Percentiles rank a stretch among this genome's conserved stretches.
These are phyloP conservation scores for Apiospora koreana DNA, from an alignment of 2,329 filamentous ascomycete species.

Conservation along the genomic window DNA sequence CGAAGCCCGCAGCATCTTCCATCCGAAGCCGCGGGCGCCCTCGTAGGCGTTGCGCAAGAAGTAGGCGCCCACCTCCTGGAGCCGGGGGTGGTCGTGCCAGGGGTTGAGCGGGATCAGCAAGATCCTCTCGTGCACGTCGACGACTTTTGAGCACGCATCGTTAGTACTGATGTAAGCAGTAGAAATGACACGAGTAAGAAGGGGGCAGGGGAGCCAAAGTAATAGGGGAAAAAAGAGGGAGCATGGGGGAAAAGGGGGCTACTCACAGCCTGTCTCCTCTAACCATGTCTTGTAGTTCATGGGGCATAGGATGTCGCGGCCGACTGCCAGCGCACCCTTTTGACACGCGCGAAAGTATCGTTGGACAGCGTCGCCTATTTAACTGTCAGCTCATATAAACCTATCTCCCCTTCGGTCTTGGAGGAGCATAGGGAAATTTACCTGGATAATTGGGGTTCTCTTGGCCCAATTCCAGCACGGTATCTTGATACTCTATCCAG, in stretches of 20 bases:
- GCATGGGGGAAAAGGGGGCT: not conserved
- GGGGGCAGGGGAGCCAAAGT: no score
- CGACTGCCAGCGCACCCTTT: not conserved
- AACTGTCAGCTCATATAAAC: not conserved
- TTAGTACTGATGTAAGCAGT: not conserved
- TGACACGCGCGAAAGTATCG: not conserved
- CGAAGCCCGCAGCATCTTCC: not conserved
- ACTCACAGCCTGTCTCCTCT: not conserved
- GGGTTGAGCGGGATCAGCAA: not conserved
- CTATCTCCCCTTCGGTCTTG: not conserved
- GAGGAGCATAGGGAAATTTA: not conserved
- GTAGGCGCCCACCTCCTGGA: not conserved
- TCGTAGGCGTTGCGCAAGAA: not conserved
- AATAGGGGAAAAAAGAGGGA: no score
- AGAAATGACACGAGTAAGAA: no score
- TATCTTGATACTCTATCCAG: constrained; percentile 13
- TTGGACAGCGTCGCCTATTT: constrained; percentile 4
- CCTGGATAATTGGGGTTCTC: not conserved
- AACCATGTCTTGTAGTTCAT: constrained; percentile 10
- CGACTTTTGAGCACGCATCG: not conserved
- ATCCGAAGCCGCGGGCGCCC: not conserved
- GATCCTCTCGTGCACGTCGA: constrained; percentile 10
- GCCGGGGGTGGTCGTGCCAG: not conserved
- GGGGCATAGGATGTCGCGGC: constrained; percentile 1
- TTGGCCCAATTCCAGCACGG: not conserved